These are phyloP conservation scores for Quercus bicolor DNA, from an alignment of 306 rosid species.

Conservation along the genomic window DNA sequence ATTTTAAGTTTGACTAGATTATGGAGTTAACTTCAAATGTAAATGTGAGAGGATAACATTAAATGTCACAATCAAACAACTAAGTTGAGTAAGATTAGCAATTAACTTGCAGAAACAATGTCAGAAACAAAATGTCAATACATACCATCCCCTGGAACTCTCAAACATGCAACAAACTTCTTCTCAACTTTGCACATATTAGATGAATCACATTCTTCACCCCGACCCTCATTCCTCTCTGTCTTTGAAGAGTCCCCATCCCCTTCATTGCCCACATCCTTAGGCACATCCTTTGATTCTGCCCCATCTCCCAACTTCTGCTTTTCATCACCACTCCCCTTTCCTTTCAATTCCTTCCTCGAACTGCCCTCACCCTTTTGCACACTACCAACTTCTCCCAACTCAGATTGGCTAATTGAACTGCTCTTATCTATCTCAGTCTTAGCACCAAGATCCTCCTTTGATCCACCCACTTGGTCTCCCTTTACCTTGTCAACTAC, in stretches of 20 bases:
- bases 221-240: constrained; percentile 18
- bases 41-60: not conserved
- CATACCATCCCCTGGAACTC: constrained; percentile 54
- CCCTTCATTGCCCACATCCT: constrained; percentile 18
- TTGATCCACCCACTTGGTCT: constrained; percentile 15
- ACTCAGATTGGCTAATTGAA: constrained; percentile 11
- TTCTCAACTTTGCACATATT: constrained; percentile 35
- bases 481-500: constrained; percentile 16
- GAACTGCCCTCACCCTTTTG: constrained; percentile 12
- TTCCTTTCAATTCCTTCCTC: not conserved
- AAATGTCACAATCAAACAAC: not conserved
- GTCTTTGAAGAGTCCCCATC: constrained; percentile 3
- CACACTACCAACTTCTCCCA: not conserved
- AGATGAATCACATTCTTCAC: constrained; percentile 45
- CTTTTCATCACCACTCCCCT: constrained; percentile 9
- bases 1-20: not conserved
- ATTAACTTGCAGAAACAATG: not conserved
- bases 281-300: constrained; percentile 15
- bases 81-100: not conserved
- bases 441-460: constrained; percentile 1
- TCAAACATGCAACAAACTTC: constrained; percentile 45
- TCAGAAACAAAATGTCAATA: not conserved
- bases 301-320: constrained; percentile 6
- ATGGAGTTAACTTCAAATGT: not conserved
- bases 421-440: constrained; percentile 14